A percentile compares a stretch with the other conserved stretches of the same genome.
phyloP scores from a whole-genome alignment of 2,329 filamentous ascomycete species.

The Diaporthe vexans region DNA sequence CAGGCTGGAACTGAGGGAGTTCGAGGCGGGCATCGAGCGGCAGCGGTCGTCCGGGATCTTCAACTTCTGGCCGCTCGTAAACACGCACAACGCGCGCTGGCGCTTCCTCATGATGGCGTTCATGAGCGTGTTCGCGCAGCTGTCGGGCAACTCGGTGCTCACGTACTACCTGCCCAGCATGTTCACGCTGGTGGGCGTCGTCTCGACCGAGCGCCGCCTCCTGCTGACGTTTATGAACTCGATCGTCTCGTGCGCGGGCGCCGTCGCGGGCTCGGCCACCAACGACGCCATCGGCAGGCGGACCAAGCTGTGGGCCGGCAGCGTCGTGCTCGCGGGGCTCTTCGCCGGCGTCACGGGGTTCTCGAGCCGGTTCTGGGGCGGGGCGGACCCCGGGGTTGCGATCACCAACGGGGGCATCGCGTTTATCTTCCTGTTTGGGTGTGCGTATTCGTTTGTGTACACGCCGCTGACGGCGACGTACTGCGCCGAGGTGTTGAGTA shows the following conservation, averaged over 20 bases:
- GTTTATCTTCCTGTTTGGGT: slow-evolving; percentile 43
- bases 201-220: slow-evolving; percentile 41
- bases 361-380: slow-evolving; percentile 44
- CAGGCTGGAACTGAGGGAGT: slow-evolving; percentile 56
- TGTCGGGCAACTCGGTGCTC: slow-evolving; percentile 38
- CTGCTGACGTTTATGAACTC: slow-evolving; percentile 37
- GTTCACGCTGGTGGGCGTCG: slow-evolving; percentile 41
- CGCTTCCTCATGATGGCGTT: slow-evolving; percentile 43
- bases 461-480: slow-evolving; percentile 43
- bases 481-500: slow-evolving; percentile 42
- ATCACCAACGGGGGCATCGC: slow-evolving; percentile 41
- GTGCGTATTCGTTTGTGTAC: slow-evolving; percentile 42
- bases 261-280: slow-evolving; percentile 49
- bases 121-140: slow-evolving; percentile 36
- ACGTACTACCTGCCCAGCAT: slow-evolving; percentile 43
- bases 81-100: slow-evolving; percentile 44
- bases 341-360: slow-evolving; percentile 44
- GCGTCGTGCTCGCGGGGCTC: slow-evolving; percentile 41
- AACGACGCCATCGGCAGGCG: slow-evolving; percentile 49
- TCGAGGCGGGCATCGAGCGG: slow-evolving; percentile 53
- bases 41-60: slow-evolving; percentile 45
- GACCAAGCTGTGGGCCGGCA: slow-evolving; percentile 42
- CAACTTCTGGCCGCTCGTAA: slow-evolving; percentile 49
- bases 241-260: slow-evolving; percentile 40
- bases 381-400: slow-evolving; percentile 4